A percentile compares a stretch with the other conserved stretches of the same genome.
These are phyloP conservation scores for Cercospora brassicicola DNA, from an alignment of 2,329 filamentous ascomycete genomes.

Conservation along the genomic window DNA sequence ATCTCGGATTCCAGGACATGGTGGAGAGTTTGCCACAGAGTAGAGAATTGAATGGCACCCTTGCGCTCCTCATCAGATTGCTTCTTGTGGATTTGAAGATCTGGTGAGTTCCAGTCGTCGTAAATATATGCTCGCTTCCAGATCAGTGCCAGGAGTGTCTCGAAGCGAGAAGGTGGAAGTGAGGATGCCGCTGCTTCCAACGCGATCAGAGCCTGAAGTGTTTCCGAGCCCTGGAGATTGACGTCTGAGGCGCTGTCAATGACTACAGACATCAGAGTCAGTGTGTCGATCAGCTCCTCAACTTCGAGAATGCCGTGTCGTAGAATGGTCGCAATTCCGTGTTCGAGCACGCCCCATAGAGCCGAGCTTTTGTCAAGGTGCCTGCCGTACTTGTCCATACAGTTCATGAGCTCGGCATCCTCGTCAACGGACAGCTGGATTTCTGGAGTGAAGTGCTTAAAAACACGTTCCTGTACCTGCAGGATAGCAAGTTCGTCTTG, in stretches of 20 bases:
- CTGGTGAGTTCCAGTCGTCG: conserved; percentile 75
- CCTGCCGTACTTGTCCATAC: conserved; percentile 63
- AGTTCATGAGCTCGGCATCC: conserved; percentile 73
- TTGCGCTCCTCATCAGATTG: conserved; percentile 68
- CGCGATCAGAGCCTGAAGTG: conserved; percentile 69
- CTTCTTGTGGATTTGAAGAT: conserved; percentile 49
- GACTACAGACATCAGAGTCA: conserved; percentile 70
- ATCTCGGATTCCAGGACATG: conserved; percentile 24
- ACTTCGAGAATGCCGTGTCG: conserved; percentile 65
- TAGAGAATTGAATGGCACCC: conserved; percentile 51
- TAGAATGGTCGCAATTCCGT: conserved; percentile 68
- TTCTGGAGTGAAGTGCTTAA: conserved; percentile 66
- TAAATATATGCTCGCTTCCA: conserved; percentile 85
- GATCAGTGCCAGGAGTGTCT: conserved; percentile 62
- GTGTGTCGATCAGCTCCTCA: conserved; percentile 66
- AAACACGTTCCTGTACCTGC: conserved; percentile 76
- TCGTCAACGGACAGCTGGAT: conserved; percentile 75
- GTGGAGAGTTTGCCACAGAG: conserved; percentile 51
- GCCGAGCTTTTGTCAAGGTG: conserved; percentile 60
- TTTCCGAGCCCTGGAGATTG: conserved; percentile 60
- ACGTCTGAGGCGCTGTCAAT: conserved; percentile 49
- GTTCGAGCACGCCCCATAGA: conserved; percentile 69
- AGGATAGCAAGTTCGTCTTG: conserved; percentile 65
- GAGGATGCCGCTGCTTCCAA: conserved; percentile 56
- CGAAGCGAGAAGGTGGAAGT: conserved; percentile 55